phyloP scores from a whole-genome alignment of 2,329 filamentous ascomycete genomes.

The Calcarisporium arbuscula region DNA sequence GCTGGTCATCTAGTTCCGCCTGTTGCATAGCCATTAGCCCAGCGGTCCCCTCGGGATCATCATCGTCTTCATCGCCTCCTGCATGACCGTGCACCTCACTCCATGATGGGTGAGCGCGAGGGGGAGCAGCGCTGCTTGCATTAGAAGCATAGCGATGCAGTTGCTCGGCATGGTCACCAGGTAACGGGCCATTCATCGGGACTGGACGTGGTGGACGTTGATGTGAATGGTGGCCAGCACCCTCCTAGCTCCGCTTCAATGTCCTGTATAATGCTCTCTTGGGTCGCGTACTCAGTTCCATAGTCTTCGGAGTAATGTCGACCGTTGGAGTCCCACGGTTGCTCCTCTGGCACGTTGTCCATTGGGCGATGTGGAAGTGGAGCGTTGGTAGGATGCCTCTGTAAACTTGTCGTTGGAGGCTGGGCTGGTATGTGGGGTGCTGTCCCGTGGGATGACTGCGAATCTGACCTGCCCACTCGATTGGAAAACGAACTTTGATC shows the following conservation, averaged over 20 bases:
- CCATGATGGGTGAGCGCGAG: constrained; percentile 2
- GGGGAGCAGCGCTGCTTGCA: constrained; percentile 7
- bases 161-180: constrained; percentile 39
- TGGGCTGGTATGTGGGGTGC: constrained; percentile 38
- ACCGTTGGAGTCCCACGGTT: constrained; percentile 35
- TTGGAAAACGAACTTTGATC: constrained; percentile 41
- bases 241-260: constrained; percentile 49
- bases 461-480: constrained; percentile 41
- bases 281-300: constrained; percentile 32
- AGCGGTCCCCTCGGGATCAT: constrained; percentile 80
- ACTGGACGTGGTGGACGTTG: constrained; percentile 27
- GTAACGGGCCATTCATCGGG: constrained; percentile 39
- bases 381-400: constrained; percentile 54
- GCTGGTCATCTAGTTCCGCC: constrained; percentile 71
- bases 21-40: constrained; percentile 78
- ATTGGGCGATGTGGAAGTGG: constrained; percentile 50
- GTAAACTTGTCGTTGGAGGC: constrained; percentile 39
- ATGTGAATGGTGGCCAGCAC: constrained; percentile 21
- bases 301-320: constrained; percentile 22
- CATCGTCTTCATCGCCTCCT: constrained; percentile 58
- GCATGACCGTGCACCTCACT: constrained; percentile 4
- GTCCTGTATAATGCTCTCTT: constrained; percentile 51
- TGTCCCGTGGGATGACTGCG: constrained; percentile 40
- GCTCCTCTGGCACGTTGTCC: constrained; percentile 37
- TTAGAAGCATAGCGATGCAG: constrained; percentile 45